Evolutionary conservation across 257 asterid species (phyloP), one percentile per base, ranked within the genome.

Genomic region (Salvia hispanica): DNA sequence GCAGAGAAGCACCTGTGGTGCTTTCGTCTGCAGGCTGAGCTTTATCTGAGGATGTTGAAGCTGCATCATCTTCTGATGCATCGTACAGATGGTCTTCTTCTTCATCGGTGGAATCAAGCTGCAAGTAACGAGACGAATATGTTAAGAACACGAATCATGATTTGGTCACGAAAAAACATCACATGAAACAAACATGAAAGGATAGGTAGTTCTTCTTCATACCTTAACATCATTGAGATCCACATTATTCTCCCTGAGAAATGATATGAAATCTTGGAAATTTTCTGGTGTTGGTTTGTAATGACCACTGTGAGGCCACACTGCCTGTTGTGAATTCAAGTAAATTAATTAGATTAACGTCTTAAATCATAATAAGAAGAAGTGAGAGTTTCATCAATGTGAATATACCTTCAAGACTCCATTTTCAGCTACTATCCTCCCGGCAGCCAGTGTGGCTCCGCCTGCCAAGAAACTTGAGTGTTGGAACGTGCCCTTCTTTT

Each of bases 281-380:
- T 84, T 84, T 63, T 86, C 90, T 9, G 78, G 88, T 40, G 88
- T 86, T 4, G 90, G 93, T 37, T 75, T 66, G 63, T 86, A 86
- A 51, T 86, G 93, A 21, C 93, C 93, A 43, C 93, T 84, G 80
- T 86, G 90, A 58, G 93, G 90, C 88, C 90, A 86, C 12, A 82
- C 85, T 11, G 83, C 83, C 31, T 25, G 31, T 25, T 25, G 31
- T 25, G 31, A 25, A 25, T 25, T 25, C 31, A 25, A 25, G 31
- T 25, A 25, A 25, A 25, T 25, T 25, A 25, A 25, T 25, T 25
- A 25, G 31, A 25, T 25, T 25, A 25, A 25, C 31, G 1, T 25
- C 31, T 25, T 25, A 25, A 25, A 25, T 1, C 31, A 25, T 25
- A 25, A 25, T 25, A 25, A 25, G 3, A 25, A 25, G 31, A 25